Conservation (phyloP, 202 grass and related monocot genomes). For the Panicum hallii region DNA sequence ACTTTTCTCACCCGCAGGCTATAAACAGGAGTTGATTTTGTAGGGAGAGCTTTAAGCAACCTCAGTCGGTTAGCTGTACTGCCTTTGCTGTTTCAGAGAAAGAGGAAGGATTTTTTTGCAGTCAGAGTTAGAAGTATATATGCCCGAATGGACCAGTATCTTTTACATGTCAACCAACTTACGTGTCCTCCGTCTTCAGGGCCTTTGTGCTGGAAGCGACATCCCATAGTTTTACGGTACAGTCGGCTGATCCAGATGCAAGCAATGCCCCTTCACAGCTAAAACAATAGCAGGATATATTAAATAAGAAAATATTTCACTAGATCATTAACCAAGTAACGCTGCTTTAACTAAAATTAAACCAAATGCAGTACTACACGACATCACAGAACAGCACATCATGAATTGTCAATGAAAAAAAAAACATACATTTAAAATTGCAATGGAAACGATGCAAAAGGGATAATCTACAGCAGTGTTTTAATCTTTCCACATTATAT, state of each 20-base stretch:
- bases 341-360: slow-evolving; percentile 6
- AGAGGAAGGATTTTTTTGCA: slow-evolving; percentile 3
- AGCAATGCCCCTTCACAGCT: slow-evolving; percentile 95
- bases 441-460: slow-evolving; percentile 23
- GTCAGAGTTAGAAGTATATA: slow-evolving; percentile 1
- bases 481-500: slow-evolving; percentile 6
- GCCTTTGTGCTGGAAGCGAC: slow-evolving; percentile 74
- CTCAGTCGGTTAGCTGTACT: slow-evolving; percentile 64
- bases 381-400: slow-evolving; percentile 3
- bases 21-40: slow-evolving; percentile 95
- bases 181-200: slow-evolving; percentile 81
- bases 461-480: slow-evolving; percentile 4
- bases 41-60: slow-evolving; percentile 81
- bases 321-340: slow-evolving; percentile 10
- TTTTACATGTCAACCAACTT: slow-evolving; percentile 32
- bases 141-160: background rate
- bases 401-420: slow-evolving; percentile 32
- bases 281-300: slow-evolving; percentile 31
- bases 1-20: slow-evolving; percentile 66
- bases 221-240: slow-evolving; percentile 95
- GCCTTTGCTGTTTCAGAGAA: slow-evolving; percentile 66
- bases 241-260: slow-evolving; percentile 93
- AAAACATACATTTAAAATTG: slow-evolving; percentile 1
- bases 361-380: background rate
- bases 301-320: background rate